A percentile compares a stretch with the other conserved stretches of the same genome.
phyloP scores from a whole-genome alignment of 768 basidiomycete genomes.

The Leucosporidium creatinivorum region DNA sequence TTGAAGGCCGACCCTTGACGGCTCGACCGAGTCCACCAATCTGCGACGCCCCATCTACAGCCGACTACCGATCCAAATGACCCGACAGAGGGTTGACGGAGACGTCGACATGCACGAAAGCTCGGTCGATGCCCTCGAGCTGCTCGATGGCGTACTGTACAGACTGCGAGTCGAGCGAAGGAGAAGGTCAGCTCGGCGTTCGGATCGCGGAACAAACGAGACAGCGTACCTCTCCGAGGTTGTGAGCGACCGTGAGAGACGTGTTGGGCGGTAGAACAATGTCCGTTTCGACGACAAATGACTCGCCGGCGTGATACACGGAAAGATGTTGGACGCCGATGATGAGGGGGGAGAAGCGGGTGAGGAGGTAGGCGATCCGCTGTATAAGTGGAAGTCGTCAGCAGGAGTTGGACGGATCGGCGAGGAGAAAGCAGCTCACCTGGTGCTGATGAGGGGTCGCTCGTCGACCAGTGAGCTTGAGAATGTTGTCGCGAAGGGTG shows the following conservation, averaged over 20 bases:
- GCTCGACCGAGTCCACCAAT: too few relatives aligned
- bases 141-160: conserved; percentile 37
- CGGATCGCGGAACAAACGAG: conserved; percentile 20
- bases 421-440: not conserved
- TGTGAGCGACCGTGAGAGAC: conserved; percentile 37
- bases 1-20: too few relatives aligned
- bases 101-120: conserved; percentile 41
- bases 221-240: conserved; percentile 39
- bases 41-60: too few relatives aligned
- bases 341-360: conserved; percentile 43
- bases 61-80: not conserved
- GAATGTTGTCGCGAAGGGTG: conserved; percentile 43
- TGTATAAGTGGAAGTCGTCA: not conserved
- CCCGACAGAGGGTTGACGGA: conserved; percentile 1
- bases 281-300: conserved; percentile 34
- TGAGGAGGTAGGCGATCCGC: conserved; percentile 43
- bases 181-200: too few relatives aligned
- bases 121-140: conserved; percentile 40
- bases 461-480: conserved; percentile 39
- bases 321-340: conserved; percentile 41
- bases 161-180: not conserved
- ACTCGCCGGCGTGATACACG: conserved; percentile 44
- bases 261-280: conserved; percentile 27
- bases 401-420: conserved; percentile 15
- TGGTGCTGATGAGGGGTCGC: conserved; percentile 28